phyloP scores from a whole-genome alignment of 306 rosid species.

The Cucumis melo region DNA sequence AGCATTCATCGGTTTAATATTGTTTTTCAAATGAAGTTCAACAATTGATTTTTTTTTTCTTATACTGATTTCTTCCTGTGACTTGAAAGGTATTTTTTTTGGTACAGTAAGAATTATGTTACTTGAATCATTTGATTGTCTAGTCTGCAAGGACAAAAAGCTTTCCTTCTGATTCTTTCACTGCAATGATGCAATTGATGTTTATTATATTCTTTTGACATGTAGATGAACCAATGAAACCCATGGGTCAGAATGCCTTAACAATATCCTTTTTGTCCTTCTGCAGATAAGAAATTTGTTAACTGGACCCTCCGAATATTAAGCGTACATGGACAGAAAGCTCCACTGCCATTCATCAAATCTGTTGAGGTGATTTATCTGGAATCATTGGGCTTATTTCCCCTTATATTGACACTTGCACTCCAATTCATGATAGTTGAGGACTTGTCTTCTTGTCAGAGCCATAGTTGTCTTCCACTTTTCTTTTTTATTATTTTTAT shows the following conservation, averaged over 20 bases:
- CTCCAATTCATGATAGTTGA: background rate
- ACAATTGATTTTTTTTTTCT: background rate
- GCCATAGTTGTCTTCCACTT: background rate
- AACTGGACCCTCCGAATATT: constrained; percentile 86
- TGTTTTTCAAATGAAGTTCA: background rate
- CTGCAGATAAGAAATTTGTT: constrained; percentile 68
- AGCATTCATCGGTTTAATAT: background rate
- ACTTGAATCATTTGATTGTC: background rate
- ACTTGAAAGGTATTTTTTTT: background rate
- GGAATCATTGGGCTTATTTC: constrained; percentile 13
- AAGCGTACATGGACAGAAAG: constrained; percentile 70
- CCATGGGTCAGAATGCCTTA: background rate
- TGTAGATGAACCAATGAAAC: constrained; percentile 13
- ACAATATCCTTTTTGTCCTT: background rate
- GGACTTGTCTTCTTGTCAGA: background rate
- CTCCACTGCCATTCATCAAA: constrained; percentile 65
- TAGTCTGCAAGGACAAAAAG: background rate
- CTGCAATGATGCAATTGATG: background rate
- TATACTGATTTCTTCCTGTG: background rate
- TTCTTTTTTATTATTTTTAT: no score
- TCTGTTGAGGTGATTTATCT: constrained; percentile 67
- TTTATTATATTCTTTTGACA: background rate
- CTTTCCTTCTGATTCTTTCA: background rate
- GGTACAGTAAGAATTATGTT: background rate
- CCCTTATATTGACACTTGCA: background rate